phyloP scores from a whole-genome alignment of 768 basidiomycete genomes.

The Lyophyllum semitale region DNA sequence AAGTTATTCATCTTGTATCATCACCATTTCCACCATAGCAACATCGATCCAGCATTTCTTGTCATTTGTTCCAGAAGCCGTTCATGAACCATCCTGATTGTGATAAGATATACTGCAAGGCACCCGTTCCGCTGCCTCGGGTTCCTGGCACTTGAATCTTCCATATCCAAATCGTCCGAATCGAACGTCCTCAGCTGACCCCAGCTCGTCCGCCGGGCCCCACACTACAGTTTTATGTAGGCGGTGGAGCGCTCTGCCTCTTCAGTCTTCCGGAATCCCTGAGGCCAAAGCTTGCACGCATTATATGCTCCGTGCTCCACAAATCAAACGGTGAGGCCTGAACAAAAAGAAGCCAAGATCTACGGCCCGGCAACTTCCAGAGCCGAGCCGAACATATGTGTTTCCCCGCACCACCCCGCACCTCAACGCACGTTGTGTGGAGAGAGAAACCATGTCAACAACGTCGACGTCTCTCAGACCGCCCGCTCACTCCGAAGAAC shows the following conservation, averaged over 20 bases:
- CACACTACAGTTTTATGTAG: background rate
- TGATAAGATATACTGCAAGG: constrained; percentile 7
- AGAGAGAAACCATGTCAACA: constrained; percentile 17
- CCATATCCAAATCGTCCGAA: background rate
- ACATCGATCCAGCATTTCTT: constrained; percentile 25
- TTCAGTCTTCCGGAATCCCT: background rate
- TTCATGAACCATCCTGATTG: constrained; percentile 5
- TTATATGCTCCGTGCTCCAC: constrained; percentile 2
- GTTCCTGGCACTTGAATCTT: constrained; percentile 14
- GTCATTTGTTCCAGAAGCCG: constrained; percentile 13
- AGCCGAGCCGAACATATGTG: constrained; percentile 2
- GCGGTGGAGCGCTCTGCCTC: background rate
- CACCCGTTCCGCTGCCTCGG: constrained; percentile 19
- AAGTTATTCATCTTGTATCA: constrained; percentile 38
- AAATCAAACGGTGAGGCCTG: background rate
- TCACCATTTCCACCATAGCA: constrained; percentile 24
- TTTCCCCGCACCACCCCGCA: constrained; percentile 7
- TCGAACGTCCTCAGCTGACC: too few species aligned
- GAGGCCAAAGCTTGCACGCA: background rate
- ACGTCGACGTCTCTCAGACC: constrained; percentile 17
- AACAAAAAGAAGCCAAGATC: background rate
- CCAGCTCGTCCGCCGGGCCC: background rate
- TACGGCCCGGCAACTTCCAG: constrained; percentile 6
- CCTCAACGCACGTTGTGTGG: constrained; percentile 7
- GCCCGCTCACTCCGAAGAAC: constrained; percentile 34